These are phyloP conservation scores for Ophiostoma sp. DNA, from an alignment of 2,329 filamentous ascomycete species.

Conservation along the genomic window DNA sequence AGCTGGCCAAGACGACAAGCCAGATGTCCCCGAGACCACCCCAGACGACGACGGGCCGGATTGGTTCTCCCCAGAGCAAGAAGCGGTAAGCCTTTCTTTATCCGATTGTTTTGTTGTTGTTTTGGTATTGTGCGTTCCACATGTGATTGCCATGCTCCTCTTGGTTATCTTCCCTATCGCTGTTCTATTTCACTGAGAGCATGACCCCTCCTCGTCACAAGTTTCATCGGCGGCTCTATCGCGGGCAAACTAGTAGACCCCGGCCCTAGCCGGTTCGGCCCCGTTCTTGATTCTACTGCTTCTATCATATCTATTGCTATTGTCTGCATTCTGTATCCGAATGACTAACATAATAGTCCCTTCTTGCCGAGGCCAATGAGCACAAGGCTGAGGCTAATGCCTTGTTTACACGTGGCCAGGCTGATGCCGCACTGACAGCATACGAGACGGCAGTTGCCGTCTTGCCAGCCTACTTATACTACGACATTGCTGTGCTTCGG, in stretches of 20 bases:
- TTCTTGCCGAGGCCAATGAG: conserved; percentile 64
- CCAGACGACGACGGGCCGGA: conserved; percentile 29
- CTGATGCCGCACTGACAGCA: conserved; percentile 69
- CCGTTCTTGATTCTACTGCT: neutral
- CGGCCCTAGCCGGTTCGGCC: neutral
- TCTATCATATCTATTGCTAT: neutral
- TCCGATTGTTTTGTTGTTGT: too few species aligned
- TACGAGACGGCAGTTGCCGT: conserved; percentile 75
- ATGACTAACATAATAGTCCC: conserved; percentile 41
- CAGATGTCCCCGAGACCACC: conserved; percentile 30
- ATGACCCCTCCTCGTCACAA: neutral
- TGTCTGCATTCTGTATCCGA: too few species aligned
- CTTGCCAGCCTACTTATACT: conserved; percentile 80
- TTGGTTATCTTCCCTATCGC: neutral
- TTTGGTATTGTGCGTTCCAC: neutral
- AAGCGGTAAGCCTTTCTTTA: conserved; percentile 33
- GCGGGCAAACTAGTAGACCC: neutral
- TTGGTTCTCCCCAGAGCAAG: conserved; percentile 50
- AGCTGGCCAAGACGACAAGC: neutral
- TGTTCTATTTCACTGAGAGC: neutral
- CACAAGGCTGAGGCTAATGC: conserved; percentile 73
- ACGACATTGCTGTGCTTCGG: conserved; percentile 77
- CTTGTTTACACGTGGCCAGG: conserved; percentile 67
- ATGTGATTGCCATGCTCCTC: neutral
- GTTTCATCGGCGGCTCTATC: conserved; percentile 10